Conservation (phyloP, 768 basidiomycete genomes). For the Xerocomellus amylosporus region DNA sequence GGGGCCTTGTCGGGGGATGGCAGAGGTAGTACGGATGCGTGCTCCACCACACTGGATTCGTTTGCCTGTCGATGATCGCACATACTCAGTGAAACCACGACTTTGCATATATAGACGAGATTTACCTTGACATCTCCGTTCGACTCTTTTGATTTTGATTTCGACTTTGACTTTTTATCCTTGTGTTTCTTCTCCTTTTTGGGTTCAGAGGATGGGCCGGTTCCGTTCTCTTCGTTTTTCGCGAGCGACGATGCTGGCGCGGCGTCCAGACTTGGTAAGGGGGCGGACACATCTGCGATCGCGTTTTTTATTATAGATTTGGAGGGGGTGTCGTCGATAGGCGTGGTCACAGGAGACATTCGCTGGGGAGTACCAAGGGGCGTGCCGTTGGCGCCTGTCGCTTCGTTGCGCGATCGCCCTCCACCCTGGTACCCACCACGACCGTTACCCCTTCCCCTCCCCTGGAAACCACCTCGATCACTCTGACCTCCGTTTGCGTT, state of each 20-base stretch:
- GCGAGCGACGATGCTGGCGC: background rate
- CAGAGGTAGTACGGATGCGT: background rate
- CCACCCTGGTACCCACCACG: conserved; percentile 29
- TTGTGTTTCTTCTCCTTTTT: conserved; percentile 24
- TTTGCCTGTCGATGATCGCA: conserved; percentile 1
- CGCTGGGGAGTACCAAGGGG: conserved; percentile 64
- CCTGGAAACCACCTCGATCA: conserved; percentile 12
- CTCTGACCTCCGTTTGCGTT: conserved; percentile 7
- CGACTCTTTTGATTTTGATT: conserved; percentile 8
- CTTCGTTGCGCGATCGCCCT: conserved; percentile 19
- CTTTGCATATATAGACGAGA: background rate
- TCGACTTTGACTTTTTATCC: conserved; percentile 17
- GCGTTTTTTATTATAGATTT: background rate
- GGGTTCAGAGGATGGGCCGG: background rate
- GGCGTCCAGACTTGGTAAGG: background rate
- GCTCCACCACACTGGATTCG: background rate
- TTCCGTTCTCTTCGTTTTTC: conserved; percentile 1
- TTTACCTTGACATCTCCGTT: conserved; percentile 12
- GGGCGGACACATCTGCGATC: background rate
- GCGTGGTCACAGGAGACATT: conserved; percentile 43
- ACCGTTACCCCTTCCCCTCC: conserved; percentile 34
- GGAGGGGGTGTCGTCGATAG: conserved; percentile 10
- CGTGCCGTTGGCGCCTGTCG: conserved; percentile 68
- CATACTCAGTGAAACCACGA: conserved; percentile 10
- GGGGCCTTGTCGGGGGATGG: background rate